These are phyloP conservation scores for Verticillium longisporum DNA, from an alignment of 2,329 filamentous ascomycete species.

Conservation along the genomic window DNA sequence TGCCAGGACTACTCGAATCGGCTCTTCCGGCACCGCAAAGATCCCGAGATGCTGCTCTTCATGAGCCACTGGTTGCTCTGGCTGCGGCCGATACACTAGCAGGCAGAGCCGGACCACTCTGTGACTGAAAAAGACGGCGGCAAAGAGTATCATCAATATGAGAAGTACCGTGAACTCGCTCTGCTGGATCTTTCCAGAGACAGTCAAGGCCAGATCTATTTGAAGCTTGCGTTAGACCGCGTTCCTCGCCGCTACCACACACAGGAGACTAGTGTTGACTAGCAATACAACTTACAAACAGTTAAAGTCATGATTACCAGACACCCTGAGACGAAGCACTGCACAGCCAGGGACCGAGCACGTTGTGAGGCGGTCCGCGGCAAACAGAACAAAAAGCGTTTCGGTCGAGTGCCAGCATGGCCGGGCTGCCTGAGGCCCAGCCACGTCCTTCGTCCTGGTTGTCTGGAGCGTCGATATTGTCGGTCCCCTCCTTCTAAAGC, in stretches of 20 bases:
- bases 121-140: slow-evolving; percentile 76
- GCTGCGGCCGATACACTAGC: slow-evolving; percentile 44
- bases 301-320: slow-evolving; percentile 53
- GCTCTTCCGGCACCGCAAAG: slow-evolving; percentile 63
- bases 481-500: not conserved
- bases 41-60: slow-evolving; percentile 31
- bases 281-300: slow-evolving; percentile 51
- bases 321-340: slow-evolving; percentile 58
- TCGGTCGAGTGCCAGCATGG: slow-evolving; percentile 17
- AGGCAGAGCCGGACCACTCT: slow-evolving; percentile 68
- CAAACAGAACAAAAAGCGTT: slow-evolving; percentile 45
- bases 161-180: slow-evolving; percentile 75
- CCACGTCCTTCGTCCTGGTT: not conserved
- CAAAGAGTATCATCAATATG: slow-evolving; percentile 67
- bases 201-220: slow-evolving; percentile 64
- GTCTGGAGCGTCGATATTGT: not conserved
- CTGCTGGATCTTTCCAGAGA: slow-evolving; percentile 56
- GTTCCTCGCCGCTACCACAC: no score
- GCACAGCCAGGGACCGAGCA: slow-evolving; percentile 48
- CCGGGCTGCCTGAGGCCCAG: not conserved
- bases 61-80: slow-evolving; percentile 27
- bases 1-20: slow-evolving; percentile 70
- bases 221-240: not conserved
- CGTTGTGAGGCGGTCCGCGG: slow-evolving; percentile 47
- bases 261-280: not conserved